Conservation (phyloP, 768 basidiomycete species). For the Chalciporus piperatus region DNA sequence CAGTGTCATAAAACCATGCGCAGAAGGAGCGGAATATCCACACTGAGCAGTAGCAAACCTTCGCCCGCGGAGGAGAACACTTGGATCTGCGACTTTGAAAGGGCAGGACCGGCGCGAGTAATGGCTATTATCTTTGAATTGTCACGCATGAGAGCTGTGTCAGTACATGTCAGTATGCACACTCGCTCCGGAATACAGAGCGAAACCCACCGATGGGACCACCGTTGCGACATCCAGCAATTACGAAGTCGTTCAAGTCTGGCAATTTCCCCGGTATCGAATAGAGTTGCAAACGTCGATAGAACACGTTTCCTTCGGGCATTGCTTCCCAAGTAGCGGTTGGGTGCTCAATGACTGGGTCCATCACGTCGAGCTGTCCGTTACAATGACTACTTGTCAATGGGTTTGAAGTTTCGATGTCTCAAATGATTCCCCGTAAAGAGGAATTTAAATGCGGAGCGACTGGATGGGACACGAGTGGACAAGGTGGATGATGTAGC, state of each 20-base stretch:
- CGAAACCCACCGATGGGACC: slow-evolving; percentile 76
- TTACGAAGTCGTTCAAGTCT: slow-evolving; percentile 72
- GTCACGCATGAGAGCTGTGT: slow-evolving; percentile 83
- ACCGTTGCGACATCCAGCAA: slow-evolving; percentile 81
- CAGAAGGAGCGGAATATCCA: slow-evolving; percentile 42
- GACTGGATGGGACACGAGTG: neutral
- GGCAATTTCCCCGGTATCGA: slow-evolving; percentile 76
- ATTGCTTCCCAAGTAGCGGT: slow-evolving; percentile 89
- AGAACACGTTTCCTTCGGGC: slow-evolving; percentile 85
- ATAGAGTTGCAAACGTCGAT: slow-evolving; percentile 82
- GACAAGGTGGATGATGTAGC: neutral
- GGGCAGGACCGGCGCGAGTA: slow-evolving; percentile 50
- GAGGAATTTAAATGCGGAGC: neutral
- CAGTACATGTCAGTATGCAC: slow-evolving; percentile 1
- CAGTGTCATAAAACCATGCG: slow-evolving; percentile 3
- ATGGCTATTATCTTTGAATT: slow-evolving; percentile 74
- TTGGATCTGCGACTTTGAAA: slow-evolving; percentile 80
- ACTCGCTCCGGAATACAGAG: neutral
- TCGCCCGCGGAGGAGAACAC: slow-evolving; percentile 86
- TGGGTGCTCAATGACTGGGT: slow-evolving; percentile 60
- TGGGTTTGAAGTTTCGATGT: neutral
- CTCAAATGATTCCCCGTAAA: neutral
- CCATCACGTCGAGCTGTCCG: slow-evolving; percentile 15
- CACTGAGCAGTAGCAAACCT: slow-evolving; percentile 64
- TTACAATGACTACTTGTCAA: neutral